Evolutionary conservation across 352 stramenopile genomes (phyloP).

Genomic region (Pythium oligandrum): DNA sequence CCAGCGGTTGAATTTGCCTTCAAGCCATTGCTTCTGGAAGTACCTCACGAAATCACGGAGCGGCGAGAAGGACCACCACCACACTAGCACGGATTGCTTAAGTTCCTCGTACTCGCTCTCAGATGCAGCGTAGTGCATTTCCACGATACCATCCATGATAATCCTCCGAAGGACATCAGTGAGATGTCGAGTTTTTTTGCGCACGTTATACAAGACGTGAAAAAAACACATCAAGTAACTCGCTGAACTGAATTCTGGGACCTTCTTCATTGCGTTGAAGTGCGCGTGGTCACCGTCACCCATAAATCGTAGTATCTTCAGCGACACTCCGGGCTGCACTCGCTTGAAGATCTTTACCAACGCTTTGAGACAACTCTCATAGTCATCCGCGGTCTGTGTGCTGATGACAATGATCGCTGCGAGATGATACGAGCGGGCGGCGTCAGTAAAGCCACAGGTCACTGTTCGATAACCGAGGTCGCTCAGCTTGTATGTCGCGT

Average conservation of each 20-base stretch:
- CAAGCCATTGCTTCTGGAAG: constrained; percentile 11
- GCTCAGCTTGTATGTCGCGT: constrained; percentile 9
- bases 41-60: not conserved
- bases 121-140: constrained; percentile 5
- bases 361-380: constrained; percentile 2
- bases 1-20: constrained; percentile 4
- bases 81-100: not conserved
- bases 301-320: constrained; percentile 2
- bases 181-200: constrained; percentile 3
- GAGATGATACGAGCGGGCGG: constrained; percentile 1
- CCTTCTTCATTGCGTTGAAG: not conserved
- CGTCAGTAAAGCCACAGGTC: constrained; percentile 9
- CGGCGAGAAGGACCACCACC: not conserved
- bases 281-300: constrained; percentile 15
- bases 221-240: constrained; percentile 13
- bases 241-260: not conserved
- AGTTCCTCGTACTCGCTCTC: not conserved
- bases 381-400: not conserved
- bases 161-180: not conserved
- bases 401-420: constrained; percentile 7
- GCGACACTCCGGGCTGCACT: no score
- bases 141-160: not conserved
- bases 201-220: constrained; percentile 10
- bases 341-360: not conserved
- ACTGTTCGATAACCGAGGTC: constrained; percentile 8